Base-by-base conservation (phyloP, 768 basidiomycete species). In the Candolleomyces efflorescens region DNA sequence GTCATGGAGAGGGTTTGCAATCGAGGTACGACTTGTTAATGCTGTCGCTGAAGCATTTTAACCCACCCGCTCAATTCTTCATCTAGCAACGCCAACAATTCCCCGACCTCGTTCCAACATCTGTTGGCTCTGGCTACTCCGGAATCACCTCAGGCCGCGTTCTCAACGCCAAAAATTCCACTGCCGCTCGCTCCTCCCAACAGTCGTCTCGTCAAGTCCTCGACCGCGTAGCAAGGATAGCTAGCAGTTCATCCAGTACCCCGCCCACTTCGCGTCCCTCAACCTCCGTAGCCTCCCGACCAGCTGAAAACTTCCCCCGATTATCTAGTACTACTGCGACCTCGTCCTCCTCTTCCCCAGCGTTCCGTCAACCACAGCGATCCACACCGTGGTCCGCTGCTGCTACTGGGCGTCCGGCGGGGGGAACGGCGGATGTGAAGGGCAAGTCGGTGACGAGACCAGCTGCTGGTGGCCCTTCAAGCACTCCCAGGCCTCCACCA, bases 161-260 rank as follows among this genome's bases (percentile, higher is more conserved):
- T 36, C 76, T 97, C 56, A 91, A 89, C 63, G 90, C 87, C 37
- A 94, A 94, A 68, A 82, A 91, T 58, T 81, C 83, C 1, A 89
- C 90, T 0, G 76, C 82, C 1, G 73, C 82, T 0, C 79, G 83
- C 9, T 79, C 83, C 1, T 79, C 82, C 11, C 74, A 78, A 26
- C 77, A 78, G 59, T 77, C 83, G 2, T 84, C 87, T 2, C 77
- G 87, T 52, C 82, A 87, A 59, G 81, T 96, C 0, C 92, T 83
- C 86, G 92, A 94, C 61, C 85, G 94, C 15, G 93, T 96, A 23
- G 94, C 92, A 6, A 83, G 82, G 59, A 94, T 92, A 0, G 94
- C 93, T 9, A 70, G 75, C 22, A 72, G 77, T 46, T 77, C 75
- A 15, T 69, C 78, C 1, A 45, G 44, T 15, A 58, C 62, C 13